phyloP scores from a whole-genome alignment of 2,329 filamentous ascomycete genomes.

The Aureobasidium sp. region DNA sequence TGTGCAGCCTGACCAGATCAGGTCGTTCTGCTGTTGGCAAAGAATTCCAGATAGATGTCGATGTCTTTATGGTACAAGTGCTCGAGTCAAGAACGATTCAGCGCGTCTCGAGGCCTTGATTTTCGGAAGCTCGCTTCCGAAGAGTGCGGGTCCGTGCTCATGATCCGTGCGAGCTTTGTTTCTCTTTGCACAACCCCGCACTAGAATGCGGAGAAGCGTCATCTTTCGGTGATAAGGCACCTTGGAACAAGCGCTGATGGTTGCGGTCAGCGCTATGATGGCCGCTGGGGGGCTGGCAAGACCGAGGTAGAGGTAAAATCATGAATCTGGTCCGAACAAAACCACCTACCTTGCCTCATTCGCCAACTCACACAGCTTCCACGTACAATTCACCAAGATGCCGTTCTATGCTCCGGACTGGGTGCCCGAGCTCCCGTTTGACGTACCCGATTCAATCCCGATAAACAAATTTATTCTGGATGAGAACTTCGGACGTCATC shows the following conservation, averaged over 20 bases:
- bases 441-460: conserved; percentile 66
- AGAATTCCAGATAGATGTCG: not conserved
- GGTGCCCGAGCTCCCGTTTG: conserved; percentile 54
- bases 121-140: conserved; percentile 7
- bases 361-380: not conserved
- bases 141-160: not conserved
- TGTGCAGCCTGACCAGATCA: not conserved
- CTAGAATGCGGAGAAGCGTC: conserved; percentile 1
- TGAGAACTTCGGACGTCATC: conserved; percentile 60
- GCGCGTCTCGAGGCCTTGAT: not conserved
- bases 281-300: not conserved
- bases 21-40: not conserved
- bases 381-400: conserved; percentile 28
- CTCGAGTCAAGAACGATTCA: not conserved
- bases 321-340: not conserved
- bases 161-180: too few relatives aligned
- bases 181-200: not conserved
- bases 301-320: not conserved
- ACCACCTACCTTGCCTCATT: not conserved
- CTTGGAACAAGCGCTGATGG: not conserved
- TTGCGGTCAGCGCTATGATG: not conserved
- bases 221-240: not conserved
- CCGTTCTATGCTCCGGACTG: conserved; percentile 55
- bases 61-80: not conserved
- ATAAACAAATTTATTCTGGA: conserved; percentile 70